Percentiles rank a stretch among this genome's conserved stretches.
Evolutionary conservation across 1,284 basidiomycete genomes (phyloP).

Genomic region (Trichosporon ovoides): DNA sequence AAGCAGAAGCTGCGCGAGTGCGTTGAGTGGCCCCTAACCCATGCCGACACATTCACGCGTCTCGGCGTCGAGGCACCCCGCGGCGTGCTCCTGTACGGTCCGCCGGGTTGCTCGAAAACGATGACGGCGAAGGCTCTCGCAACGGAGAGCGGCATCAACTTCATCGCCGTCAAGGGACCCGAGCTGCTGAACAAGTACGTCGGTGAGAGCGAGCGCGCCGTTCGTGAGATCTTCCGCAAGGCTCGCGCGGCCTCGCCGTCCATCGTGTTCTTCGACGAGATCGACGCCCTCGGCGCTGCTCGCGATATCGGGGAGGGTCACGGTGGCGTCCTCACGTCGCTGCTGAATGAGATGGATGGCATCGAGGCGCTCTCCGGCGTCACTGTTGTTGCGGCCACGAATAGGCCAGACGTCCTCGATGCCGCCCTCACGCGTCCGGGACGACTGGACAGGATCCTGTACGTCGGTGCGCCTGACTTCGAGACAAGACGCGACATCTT

Average conservation of each 20-base stretch:
- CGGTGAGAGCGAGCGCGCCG: conserved; percentile 91
- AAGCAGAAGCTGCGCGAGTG: conserved; percentile 80
- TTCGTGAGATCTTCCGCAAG: conserved; percentile 92
- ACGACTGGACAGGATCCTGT: conserved; percentile 88
- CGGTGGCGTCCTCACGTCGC: conserved; percentile 77
- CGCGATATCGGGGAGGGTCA: conserved; percentile 64
- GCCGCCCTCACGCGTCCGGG: conserved; percentile 92
- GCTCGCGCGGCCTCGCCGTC: conserved; percentile 89
- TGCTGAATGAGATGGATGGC: conserved; percentile 98
- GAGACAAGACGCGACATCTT: conserved; percentile 78
- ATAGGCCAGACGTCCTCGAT: conserved; percentile 89
- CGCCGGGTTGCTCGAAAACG: conserved; percentile 96
- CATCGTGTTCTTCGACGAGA: conserved; percentile 97
- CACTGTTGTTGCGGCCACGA: conserved; percentile 92
- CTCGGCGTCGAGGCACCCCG: conserved; percentile 84
- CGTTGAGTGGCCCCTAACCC: conserved; percentile 89
- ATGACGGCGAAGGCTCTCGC: conserved; percentile 90
- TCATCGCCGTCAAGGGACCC: conserved; percentile 93
- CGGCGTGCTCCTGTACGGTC: conserved; percentile 90
- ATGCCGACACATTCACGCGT: conserved; percentile 76
- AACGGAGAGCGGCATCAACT: conserved; percentile 91
- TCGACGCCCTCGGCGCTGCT: conserved; percentile 84
- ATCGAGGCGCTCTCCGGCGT: conserved; percentile 90
- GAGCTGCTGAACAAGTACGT: conserved; percentile 97
- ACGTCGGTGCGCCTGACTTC: conserved; percentile 85